Evolutionary conservation across 2,329 filamentous ascomycete genomes (phyloP).

Genomic region (Cladosporium sp.): DNA sequence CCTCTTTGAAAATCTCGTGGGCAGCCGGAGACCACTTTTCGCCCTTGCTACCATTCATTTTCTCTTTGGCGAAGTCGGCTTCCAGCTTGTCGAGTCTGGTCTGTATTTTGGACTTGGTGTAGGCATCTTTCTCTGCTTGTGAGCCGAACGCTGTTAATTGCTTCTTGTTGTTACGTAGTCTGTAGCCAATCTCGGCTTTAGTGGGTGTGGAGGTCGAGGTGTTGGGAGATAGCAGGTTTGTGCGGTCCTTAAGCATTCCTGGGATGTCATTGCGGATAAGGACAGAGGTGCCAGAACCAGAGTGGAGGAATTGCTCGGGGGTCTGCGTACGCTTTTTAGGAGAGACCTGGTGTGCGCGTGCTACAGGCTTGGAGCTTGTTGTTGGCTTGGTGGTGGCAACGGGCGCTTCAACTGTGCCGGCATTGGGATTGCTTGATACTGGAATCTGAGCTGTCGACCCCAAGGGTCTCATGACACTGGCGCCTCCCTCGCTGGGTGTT

Average conservation of each 20-base stretch:
- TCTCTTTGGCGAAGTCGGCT: conserved; percentile 13
- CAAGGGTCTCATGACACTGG: conserved; percentile 5
- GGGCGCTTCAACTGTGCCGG: conserved; percentile 3
- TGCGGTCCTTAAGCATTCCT: conserved; percentile 25
- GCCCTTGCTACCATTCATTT: background rate
- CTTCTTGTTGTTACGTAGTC: conserved; percentile 16
- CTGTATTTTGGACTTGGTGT: conserved; percentile 19
- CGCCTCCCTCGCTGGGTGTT: conserved; percentile 16
- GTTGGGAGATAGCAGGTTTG: conserved; percentile 15
- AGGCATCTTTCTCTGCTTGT: conserved; percentile 15
- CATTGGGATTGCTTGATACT: background rate
- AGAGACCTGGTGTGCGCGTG: background rate
- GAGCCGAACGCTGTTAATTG: conserved; percentile 21
- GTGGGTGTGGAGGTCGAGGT: background rate
- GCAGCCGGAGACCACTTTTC: background rate
- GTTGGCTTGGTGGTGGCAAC: background rate
- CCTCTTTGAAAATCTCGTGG: conserved; percentile 2
- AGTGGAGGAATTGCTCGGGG: conserved; percentile 9
- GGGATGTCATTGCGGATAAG: conserved; percentile 24
- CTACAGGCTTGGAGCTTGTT: background rate
- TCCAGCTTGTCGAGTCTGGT: conserved; percentile 13
- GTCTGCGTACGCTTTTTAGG: background rate
- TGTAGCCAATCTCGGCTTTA: conserved; percentile 15
- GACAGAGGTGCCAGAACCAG: conserved; percentile 22
- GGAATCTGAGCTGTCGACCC: background rate